Conservation (phyloP, 2,329 filamentous ascomycete species). For the Sporothrix luriei region DNA sequence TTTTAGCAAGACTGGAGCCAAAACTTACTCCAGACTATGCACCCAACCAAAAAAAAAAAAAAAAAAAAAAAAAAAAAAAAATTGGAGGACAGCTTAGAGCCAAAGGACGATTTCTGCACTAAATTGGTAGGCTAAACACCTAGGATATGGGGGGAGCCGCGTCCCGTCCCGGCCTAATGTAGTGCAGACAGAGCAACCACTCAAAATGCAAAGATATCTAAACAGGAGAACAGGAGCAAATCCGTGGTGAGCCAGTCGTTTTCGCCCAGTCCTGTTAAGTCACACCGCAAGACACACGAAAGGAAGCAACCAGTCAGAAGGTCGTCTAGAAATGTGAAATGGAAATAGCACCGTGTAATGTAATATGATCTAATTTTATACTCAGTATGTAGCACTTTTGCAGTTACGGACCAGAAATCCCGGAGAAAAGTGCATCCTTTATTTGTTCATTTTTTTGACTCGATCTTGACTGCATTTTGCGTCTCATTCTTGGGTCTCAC, state of each 20-base stretch:
- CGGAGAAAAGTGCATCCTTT: background rate
- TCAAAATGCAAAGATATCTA: background rate
- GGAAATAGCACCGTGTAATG: background rate
- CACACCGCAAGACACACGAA: background rate
- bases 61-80: too few relatives aligned
- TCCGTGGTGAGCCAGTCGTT: too few relatives aligned
- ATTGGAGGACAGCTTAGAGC: background rate
- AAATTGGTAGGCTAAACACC: constrained; percentile 1
- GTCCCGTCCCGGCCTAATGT: constrained; percentile 26
- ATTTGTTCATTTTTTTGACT: too few relatives aligned
- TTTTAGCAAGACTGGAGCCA: background rate
- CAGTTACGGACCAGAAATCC: background rate
- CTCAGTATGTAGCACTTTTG: background rate
- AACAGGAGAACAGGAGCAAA: too few relatives aligned
- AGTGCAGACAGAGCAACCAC: background rate
- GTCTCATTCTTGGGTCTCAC: background rate
- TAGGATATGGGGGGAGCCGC: constrained; percentile 1
- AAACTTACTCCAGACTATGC: background rate
- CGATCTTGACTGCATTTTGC: background rate
- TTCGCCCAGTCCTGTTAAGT: background rate
- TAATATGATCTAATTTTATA: too few relatives aligned
- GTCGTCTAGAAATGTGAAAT: background rate
- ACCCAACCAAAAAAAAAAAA: too few relatives aligned
- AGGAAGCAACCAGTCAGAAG: background rate
- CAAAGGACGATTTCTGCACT: background rate